A percentile compares a stretch with the other conserved stretches of the same genome.
Evolutionary conservation across 1,284 basidiomycete species (phyloP).

Genomic region (Naganishia cerealis): DNA sequence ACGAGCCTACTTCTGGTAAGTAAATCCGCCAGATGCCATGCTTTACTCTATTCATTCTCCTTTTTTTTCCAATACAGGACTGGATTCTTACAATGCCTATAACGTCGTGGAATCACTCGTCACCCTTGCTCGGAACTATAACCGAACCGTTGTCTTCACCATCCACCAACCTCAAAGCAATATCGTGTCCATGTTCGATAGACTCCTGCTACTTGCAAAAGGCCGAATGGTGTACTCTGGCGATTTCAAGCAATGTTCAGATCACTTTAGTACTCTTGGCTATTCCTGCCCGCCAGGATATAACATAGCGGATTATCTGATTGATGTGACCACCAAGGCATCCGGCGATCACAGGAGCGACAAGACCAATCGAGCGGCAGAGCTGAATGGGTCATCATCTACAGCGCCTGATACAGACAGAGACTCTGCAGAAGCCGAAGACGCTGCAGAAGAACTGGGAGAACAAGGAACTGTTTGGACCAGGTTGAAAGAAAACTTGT

Average conservation of each 20-base stretch:
- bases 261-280: slow-evolving; percentile 76
- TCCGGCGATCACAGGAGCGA: slow-evolving; percentile 49
- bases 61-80: slow-evolving; percentile 58
- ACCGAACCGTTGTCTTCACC: slow-evolving; percentile 93
- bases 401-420: slow-evolving; percentile 20
- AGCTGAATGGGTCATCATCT: slow-evolving; percentile 19
- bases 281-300: slow-evolving; percentile 88
- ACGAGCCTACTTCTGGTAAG: slow-evolving; percentile 91
- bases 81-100: slow-evolving; percentile 92
- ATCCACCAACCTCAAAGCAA: slow-evolving; percentile 98
- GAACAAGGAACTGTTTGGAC: neutral
- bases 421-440: slow-evolving; percentile 21
- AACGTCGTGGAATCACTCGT: slow-evolving; percentile 89
- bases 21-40: slow-evolving; percentile 28
- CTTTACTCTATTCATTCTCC: neutral
- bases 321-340: slow-evolving; percentile 83
- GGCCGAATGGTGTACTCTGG: slow-evolving; percentile 84
- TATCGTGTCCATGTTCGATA: slow-evolving; percentile 92
- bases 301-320: slow-evolving; percentile 93
- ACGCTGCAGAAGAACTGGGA: slow-evolving; percentile 10
- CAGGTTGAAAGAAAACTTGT: neutral
- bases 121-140: slow-evolving; percentile 80
- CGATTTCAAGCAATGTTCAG: slow-evolving; percentile 69
- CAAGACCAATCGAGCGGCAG: slow-evolving; percentile 51
- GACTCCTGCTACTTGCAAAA: slow-evolving; percentile 78